Conservation (phyloP, 1,284 basidiomycete species). For the Cutaneotrichosporon spelunceum region DNA sequence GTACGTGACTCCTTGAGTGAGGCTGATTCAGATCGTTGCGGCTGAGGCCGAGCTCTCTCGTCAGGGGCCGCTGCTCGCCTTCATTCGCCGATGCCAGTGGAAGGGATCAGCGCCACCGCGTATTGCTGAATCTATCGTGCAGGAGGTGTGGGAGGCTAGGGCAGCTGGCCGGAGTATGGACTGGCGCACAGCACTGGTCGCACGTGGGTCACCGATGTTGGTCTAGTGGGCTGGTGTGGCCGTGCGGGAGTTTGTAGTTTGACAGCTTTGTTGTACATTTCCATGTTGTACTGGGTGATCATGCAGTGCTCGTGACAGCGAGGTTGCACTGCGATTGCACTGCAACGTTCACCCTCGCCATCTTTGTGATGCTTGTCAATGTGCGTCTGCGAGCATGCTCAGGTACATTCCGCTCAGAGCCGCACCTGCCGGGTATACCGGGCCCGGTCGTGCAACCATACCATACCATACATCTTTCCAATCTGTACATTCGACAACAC, state of each 20-base stretch:
- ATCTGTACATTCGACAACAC: no score
- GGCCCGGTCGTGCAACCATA: not conserved
- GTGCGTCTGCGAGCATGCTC: no score
- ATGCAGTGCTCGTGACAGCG: no score
- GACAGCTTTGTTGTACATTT: not conserved
- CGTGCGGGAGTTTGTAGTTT: not conserved
- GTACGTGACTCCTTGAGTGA: not conserved
- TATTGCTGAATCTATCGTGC: not conserved
- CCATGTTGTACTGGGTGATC: not conserved
- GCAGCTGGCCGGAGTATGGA: not conserved
- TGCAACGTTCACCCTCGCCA: no score
- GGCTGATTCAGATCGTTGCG: slow-evolving; percentile 2
- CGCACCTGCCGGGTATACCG: not conserved
- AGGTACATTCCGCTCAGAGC: no score
- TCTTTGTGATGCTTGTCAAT: no score
- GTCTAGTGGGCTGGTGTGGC: not conserved
- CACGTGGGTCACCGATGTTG: not conserved
- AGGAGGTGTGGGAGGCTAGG: slow-evolving; percentile 2
- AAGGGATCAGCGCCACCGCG: slow-evolving; percentile 2
- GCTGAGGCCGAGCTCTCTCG: not conserved
- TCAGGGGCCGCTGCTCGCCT: not conserved
- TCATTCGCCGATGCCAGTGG: slow-evolving; percentile 6
- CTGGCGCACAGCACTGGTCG: slow-evolving; percentile 1
- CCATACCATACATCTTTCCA: no score
- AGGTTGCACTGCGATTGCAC: no score